Conservation (phyloP, 225 moss, liverwort and hornwort genomes). For the Physcomitrellopsis africana region DNA sequence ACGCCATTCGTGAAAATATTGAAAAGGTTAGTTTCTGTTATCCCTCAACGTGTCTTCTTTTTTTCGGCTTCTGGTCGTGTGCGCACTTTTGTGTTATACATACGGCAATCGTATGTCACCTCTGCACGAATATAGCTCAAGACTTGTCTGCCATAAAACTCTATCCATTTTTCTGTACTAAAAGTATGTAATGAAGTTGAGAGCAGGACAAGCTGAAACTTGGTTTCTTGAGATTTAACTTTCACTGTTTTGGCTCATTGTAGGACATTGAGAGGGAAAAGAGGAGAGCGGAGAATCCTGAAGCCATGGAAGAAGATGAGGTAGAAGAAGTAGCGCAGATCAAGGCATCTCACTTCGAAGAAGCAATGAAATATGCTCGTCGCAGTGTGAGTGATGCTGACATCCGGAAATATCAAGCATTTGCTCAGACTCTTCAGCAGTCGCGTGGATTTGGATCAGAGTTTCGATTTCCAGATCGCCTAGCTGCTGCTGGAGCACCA, state of each 20-base stretch:
- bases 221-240: background rate
- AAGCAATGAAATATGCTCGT: constrained; percentile 91
- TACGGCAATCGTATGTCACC: too few species aligned
- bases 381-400: constrained; percentile 96
- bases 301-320: constrained; percentile 95
- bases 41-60: too few species aligned
- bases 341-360: constrained; percentile 87
- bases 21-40: constrained; percentile 60
- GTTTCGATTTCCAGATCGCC: constrained; percentile 88
- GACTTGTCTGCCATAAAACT: too few species aligned
- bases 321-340: constrained; percentile 80
- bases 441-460: constrained; percentile 94
- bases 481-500: constrained; percentile 45
- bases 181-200: background rate
- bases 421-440: constrained; percentile 91
- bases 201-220: background rate
- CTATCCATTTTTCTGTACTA: too few species aligned
- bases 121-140: too few species aligned
- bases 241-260: background rate
- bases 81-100: too few species aligned
- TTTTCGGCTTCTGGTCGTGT: background rate
- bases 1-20: constrained; percentile 89
- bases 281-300: constrained; percentile 77
- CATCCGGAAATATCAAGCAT: constrained; percentile 89
- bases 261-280: constrained; percentile 92